A percentile compares a stretch with the other conserved stretches of the same genome.
Evolutionary conservation across 2,329 filamentous ascomycete genomes (phyloP).

Genomic region (Pseudogymnoascus verrucosus): DNA sequence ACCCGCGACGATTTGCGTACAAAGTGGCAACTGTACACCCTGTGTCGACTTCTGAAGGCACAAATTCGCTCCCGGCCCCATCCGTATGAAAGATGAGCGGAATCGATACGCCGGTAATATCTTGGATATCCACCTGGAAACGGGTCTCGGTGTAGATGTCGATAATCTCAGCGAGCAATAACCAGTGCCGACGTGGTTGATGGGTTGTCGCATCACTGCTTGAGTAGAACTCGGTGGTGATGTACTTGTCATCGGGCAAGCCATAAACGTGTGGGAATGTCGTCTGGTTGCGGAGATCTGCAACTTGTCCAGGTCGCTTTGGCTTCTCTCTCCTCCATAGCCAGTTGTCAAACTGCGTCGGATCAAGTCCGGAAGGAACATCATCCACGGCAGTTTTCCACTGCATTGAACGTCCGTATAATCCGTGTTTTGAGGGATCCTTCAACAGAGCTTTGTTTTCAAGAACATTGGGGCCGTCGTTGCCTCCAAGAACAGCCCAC

Average conservation of each 20-base stretch:
- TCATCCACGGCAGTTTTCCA: conserved; percentile 18
- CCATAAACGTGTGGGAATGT: conserved; percentile 20
- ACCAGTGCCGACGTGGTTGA: conserved; percentile 17
- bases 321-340: conserved; percentile 18
- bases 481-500: conserved; percentile 13
- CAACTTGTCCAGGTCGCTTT: conserved; percentile 10
- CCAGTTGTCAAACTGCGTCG: conserved; percentile 18
- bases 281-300: conserved; percentile 14
- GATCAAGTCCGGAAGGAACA: conserved; percentile 11
- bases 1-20: conserved; percentile 15
- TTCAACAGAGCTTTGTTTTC: conserved; percentile 12
- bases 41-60: conserved; percentile 13
- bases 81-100: conserved; percentile 25
- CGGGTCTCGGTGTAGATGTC: conserved; percentile 15
- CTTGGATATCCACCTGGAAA: conserved; percentile 22
- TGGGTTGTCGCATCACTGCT: conserved; percentile 10
- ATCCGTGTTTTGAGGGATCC: conserved; percentile 16
- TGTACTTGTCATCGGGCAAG: conserved; percentile 15
- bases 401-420: conserved; percentile 12
- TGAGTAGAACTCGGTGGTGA: conserved; percentile 14
- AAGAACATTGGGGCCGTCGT: conserved; percentile 14
- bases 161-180: conserved; percentile 19
- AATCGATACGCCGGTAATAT: conserved; percentile 21
- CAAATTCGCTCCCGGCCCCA: conserved; percentile 21
- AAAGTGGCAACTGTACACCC: conserved; percentile 19